phyloP scores from a whole-genome alignment of 257 asterid genomes.

The Solanum clarkiae region DNA sequence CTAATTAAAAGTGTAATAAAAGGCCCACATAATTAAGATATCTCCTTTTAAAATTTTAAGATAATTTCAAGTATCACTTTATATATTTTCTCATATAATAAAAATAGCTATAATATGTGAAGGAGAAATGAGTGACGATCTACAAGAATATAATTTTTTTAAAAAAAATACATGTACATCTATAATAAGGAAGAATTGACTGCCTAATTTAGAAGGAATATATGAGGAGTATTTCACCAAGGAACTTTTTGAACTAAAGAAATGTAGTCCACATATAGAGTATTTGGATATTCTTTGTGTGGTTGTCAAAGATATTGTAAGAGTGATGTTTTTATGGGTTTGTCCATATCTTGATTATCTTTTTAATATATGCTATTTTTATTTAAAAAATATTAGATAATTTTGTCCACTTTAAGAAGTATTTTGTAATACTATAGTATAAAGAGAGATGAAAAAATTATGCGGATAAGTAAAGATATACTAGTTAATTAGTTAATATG shows the following conservation, averaged over 20 bases:
- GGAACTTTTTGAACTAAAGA: neutral
- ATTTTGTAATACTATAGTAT: too few species aligned
- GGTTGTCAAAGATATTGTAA: neutral
- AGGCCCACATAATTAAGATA: too few species aligned
- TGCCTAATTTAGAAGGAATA: neutral
- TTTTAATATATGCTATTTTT: too few species aligned
- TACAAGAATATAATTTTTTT: neutral
- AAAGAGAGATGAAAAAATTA: too few species aligned
- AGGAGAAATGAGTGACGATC: neutral
- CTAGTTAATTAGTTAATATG: too few species aligned
- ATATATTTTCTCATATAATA: neutral
- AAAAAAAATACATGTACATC: neutral
- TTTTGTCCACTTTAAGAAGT: too few species aligned
- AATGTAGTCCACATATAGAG: neutral
- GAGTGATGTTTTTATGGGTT: neutral
- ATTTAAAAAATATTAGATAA: too few species aligned
- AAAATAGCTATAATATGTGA: neutral
- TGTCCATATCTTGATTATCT: too few species aligned
- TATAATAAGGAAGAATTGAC: neutral
- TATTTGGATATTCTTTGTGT: neutral
- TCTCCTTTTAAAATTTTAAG: too few species aligned
- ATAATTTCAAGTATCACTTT: too few species aligned
- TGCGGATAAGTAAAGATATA: too few species aligned
- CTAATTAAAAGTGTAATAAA: too few species aligned
- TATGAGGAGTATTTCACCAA: neutral